phyloP scores from a whole-genome alignment of 2,329 filamentous ascomycete species.

The Monascus ruber region DNA sequence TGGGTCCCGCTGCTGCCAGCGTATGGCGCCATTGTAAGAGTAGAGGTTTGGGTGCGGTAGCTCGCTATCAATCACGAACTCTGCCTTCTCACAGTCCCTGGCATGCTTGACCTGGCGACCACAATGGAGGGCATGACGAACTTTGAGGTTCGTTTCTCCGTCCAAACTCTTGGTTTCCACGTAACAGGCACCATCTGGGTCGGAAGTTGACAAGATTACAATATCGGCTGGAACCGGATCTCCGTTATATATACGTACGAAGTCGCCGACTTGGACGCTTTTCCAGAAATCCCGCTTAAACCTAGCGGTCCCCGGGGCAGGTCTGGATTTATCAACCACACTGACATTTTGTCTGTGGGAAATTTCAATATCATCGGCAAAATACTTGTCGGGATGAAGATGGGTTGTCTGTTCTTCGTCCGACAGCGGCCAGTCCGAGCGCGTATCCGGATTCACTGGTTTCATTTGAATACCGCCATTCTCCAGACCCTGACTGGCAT shows the following conservation, averaged over 20 bases:
- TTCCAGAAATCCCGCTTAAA: conserved; percentile 97
- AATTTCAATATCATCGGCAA: conserved; percentile 17
- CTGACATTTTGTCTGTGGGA: conserved; percentile 45
- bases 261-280: conserved; percentile 87
- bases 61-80: conserved; percentile 85
- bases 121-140: conserved; percentile 79
- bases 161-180: conserved; percentile 98
- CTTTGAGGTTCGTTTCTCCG: conserved; percentile 94
- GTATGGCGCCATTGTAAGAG: conserved; percentile 80
- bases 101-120: conserved; percentile 76
- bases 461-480: conserved; percentile 85
- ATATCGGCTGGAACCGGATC: conserved; percentile 92
- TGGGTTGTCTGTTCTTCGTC: conserved; percentile 18
- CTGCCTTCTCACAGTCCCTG: conserved; percentile 77
- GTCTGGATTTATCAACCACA: conserved; percentile 61
- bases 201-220: conserved; percentile 83
- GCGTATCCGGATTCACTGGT: conserved; percentile 57
- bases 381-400: conserved; percentile 18
- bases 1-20: conserved; percentile 66
- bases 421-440: conserved; percentile 30
- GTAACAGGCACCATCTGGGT: conserved; percentile 88
- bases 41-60: conserved; percentile 87
- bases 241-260: conserved; percentile 90
- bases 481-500: conserved; percentile 23
- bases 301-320: conserved; percentile 57